Conservation (phyloP, 1,284 basidiomycete genomes). For the Pholiota adiposa region DNA sequence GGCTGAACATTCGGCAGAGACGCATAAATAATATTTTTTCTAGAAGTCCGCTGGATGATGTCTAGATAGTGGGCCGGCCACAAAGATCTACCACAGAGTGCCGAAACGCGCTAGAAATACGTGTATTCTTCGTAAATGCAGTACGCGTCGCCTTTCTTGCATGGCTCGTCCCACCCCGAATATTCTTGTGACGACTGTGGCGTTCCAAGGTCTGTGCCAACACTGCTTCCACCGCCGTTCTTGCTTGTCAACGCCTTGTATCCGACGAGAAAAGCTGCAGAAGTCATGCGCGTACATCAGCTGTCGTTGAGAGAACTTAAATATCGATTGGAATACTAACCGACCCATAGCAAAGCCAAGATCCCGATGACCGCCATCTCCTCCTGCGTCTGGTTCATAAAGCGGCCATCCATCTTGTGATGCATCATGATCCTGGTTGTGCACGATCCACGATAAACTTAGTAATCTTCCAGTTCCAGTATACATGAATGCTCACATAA, state of each 20-base stretch:
- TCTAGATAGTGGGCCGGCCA: neutral
- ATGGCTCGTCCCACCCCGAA: slow-evolving; percentile 43
- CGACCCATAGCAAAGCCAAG: slow-evolving; percentile 74
- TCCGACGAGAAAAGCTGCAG: slow-evolving; percentile 46
- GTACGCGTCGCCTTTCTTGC: slow-evolving; percentile 60
- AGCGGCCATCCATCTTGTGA: slow-evolving; percentile 56
- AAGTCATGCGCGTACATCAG: neutral
- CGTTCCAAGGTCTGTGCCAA: slow-evolving; percentile 10
- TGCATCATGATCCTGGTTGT: slow-evolving; percentile 61
- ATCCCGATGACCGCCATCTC: slow-evolving; percentile 71
- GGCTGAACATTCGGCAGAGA: neutral
- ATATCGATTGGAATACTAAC: slow-evolving; percentile 45
- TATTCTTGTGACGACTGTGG: slow-evolving; percentile 19
- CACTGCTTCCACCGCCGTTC: slow-evolving; percentile 13
- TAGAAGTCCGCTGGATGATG: neutral
- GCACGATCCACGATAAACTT: slow-evolving; percentile 12
- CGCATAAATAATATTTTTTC: neutral
- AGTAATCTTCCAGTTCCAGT: neutral
- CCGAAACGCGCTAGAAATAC: slow-evolving; percentile 46
- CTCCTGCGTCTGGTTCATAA: slow-evolving; percentile 70
- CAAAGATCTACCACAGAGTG: neutral
- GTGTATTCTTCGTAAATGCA: slow-evolving; percentile 73
- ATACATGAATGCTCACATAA: slow-evolving; percentile 52
- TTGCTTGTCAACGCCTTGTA: slow-evolving; percentile 42
- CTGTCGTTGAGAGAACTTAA: neutral